Percentiles rank a stretch among this genome's conserved stretches.
Conservation (phyloP, 2,329 filamentous ascomycete species). For the Balansia obtecta region DNA sequence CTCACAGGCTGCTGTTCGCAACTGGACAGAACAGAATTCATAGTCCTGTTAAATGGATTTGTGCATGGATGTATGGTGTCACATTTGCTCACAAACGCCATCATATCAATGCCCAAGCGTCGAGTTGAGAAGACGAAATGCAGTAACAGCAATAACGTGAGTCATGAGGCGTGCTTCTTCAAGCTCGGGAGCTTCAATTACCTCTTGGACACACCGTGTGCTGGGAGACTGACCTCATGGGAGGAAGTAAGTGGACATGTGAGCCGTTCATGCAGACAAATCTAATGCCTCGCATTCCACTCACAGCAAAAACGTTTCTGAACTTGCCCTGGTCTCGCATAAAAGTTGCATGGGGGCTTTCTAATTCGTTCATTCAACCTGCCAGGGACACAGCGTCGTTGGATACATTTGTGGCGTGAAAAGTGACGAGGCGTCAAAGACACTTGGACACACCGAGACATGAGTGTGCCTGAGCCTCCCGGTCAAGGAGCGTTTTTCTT, state of each 20-base stretch:
- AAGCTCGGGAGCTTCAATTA: not conserved
- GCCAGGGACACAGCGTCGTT: not conserved
- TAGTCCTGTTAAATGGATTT: too few relatives aligned
- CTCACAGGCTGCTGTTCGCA: too few relatives aligned
- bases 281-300: not conserved
- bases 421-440: constrained; percentile 1
- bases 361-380: not conserved
- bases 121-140: too few relatives aligned
- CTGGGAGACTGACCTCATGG: not conserved
- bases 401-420: not conserved
- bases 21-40: too few relatives aligned
- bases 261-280: not conserved
- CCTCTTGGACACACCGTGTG: too few relatives aligned
- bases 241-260: not conserved
- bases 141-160: too few relatives aligned
- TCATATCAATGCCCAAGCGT: too few relatives aligned
- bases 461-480: not conserved
- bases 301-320: not conserved
- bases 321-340: not conserved
- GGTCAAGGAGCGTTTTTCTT: constrained; percentile 1
- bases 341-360: not conserved
- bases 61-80: too few relatives aligned
- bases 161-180: too few relatives aligned
- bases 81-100: too few relatives aligned
- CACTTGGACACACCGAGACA: not conserved